Conservation (phyloP, 345 rosid species). For the Syzygium aqueum region DNA sequence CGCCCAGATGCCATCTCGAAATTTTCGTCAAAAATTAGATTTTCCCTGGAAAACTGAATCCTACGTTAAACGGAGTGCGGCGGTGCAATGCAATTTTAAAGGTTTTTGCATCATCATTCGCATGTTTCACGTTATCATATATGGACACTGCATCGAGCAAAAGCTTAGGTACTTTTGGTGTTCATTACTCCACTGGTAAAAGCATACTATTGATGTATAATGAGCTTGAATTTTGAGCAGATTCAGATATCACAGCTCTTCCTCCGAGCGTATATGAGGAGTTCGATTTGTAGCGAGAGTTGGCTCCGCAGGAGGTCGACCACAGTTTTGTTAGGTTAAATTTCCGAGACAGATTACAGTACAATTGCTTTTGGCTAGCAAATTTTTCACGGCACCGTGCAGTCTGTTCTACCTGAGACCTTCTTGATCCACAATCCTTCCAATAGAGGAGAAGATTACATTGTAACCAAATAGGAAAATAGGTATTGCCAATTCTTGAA, state of each 20-base stretch:
- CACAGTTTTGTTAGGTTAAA: neutral
- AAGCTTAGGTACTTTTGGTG: neutral
- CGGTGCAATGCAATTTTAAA: neutral
- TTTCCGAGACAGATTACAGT: neutral
- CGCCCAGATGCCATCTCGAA: neutral
- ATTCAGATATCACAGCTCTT: neutral
- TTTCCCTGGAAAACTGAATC: neutral
- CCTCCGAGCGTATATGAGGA: neutral
- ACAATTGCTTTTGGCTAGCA: neutral
- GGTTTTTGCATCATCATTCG: no score
- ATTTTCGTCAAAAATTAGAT: neutral
- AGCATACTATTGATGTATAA: neutral
- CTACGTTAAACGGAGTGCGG: neutral
- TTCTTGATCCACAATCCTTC: neutral
- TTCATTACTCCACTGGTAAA: neutral
- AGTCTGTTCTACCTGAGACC: neutral
- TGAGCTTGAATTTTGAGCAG: neutral
- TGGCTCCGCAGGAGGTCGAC: neutral
- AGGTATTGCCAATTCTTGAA: neutral
- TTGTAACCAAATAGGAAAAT: neutral
- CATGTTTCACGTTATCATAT: no score
- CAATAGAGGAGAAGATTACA: neutral
- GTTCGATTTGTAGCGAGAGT: neutral
- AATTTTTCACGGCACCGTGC: neutral
- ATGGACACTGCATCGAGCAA: no score